Evolutionary conservation across 768 basidiomycete genomes (phyloP).

Genomic region (Cystofilobasidium bisporidii): DNA sequence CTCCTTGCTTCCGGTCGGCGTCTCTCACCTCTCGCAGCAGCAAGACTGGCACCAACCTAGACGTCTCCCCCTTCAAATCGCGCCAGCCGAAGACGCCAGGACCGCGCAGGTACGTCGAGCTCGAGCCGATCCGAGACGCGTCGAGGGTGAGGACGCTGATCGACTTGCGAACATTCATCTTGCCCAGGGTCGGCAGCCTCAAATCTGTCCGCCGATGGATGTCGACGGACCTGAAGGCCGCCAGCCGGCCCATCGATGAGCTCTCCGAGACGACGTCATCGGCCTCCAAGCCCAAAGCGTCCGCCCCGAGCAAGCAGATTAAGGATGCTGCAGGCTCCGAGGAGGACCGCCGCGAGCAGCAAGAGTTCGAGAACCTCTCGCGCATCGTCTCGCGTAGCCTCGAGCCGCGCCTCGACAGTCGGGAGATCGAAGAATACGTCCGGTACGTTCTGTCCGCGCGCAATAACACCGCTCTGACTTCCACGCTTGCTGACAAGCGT

Average conservation of each 20-base stretch:
- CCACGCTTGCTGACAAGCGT: neutral
- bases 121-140: too few relatives aligned
- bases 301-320: neutral
- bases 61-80: slow-evolving; percentile 66
- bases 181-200: slow-evolving; percentile 53
- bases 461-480: neutral
- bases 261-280: neutral
- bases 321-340: neutral
- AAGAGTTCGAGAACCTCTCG: slow-evolving; percentile 29
- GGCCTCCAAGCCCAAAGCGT: neutral
- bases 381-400: slow-evolving; percentile 29
- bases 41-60: slow-evolving; percentile 58
- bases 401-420: slow-evolving; percentile 27
- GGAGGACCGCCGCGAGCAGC: slow-evolving; percentile 8
- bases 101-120: neutral
- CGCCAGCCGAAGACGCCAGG: slow-evolving; percentile 35
- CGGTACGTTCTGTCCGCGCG: slow-evolving; percentile 19
- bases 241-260: neutral
- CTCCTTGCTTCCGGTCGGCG: neutral
- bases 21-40: slow-evolving; percentile 40
- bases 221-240: neutral
- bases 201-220: slow-evolving; percentile 74
- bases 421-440: slow-evolving; percentile 34
- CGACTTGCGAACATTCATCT: too few relatives aligned
- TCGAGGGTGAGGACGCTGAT: too few relatives aligned